Evolutionary conservation across 768 basidiomycete genomes (phyloP).

Genomic region (Suillus plorans): DNA sequence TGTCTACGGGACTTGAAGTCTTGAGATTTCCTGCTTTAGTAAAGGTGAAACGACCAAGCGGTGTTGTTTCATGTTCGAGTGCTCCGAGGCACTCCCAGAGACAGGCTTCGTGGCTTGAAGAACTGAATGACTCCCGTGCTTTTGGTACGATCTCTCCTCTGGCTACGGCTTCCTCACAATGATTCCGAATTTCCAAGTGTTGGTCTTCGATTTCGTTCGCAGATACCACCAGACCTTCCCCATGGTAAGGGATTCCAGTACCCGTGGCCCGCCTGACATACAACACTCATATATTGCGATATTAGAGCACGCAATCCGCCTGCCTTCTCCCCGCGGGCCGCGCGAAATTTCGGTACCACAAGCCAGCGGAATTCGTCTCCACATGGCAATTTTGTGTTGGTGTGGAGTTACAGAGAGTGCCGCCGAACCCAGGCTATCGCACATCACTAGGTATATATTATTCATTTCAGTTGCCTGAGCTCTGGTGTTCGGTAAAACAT

Average conservation of each 20-base stretch:
- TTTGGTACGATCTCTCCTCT: not conserved
- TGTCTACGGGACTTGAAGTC: not conserved
- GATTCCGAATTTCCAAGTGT: not conserved
- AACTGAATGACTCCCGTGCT: not conserved
- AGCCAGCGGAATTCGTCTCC: not conserved
- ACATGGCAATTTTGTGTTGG: not conserved
- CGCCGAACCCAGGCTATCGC: not conserved
- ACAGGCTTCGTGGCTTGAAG: not conserved
- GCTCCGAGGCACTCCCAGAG: not conserved
- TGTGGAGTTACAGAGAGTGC: not conserved
- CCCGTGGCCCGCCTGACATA: not conserved
- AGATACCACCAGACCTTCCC: not conserved
- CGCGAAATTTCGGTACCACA: not conserved
- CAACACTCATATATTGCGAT: not conserved
- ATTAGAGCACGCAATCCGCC: not conserved
- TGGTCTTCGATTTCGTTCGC: not conserved
- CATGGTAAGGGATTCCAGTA: not conserved
- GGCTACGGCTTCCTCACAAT: not conserved
- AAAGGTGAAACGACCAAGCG: not conserved
- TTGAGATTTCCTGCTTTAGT: not conserved
- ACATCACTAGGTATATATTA: not conserved
- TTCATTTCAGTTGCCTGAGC: not conserved
- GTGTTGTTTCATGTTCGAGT: not conserved
- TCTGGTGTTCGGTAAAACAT: not conserved
- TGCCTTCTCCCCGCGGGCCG: not conserved